Evolutionary conservation across 2,329 filamentous ascomycete species (phyloP), one percentile per base, ranked within the genome.

Genomic region (Fonsecaea multimorphosa): DNA sequence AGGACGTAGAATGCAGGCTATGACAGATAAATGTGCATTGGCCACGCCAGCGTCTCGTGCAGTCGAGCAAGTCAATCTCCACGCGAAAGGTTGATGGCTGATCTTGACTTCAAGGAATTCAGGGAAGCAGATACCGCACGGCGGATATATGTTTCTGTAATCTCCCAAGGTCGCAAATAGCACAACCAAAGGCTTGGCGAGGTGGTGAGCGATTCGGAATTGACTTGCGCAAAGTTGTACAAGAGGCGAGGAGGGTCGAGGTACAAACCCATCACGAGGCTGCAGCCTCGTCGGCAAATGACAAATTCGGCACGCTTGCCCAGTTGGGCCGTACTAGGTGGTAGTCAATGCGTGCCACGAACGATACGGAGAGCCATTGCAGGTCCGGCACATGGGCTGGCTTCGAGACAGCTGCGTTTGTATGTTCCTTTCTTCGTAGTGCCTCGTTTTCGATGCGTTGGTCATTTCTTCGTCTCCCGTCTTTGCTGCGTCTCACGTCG

Each of bases 361-460:
- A 40, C 36, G 8, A 24, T n/a, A n/a, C 44, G 44, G 29, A 3
- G 29, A 49, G 24, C 44, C 59, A 55, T 27, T n/a, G 51, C 12
- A 38, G 38, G 11, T 14, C 11, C 36, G 36, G 29, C 29, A 31
- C 36, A 16, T 38, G 36, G 9, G 11, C 60, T 34, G n/a, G 14
- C 4, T 40, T 31, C 32, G 31, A 44, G 34, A 63, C 57, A 49
- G 36, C 34, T 44, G n/a, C 31, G 32, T 34, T 12, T 34, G 29
- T 31, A 27, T 64, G 34, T 40, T 32, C 46, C 36, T 27, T 57
- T 55, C 44, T 34, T 44, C 29, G n/a, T 31, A 22, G 29, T 29
- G 27, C 27, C 61, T 46, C 29, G 38, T 29, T 57, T 60, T 71
- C 66, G 34, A 71, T 71, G 69, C 68, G 68, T 57, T 69, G 69